Percentiles rank a stretch among this genome's conserved stretches.
phyloP scores from a whole-genome alignment of 208 protist species.

The Trypanosoma vivax region DNA sequence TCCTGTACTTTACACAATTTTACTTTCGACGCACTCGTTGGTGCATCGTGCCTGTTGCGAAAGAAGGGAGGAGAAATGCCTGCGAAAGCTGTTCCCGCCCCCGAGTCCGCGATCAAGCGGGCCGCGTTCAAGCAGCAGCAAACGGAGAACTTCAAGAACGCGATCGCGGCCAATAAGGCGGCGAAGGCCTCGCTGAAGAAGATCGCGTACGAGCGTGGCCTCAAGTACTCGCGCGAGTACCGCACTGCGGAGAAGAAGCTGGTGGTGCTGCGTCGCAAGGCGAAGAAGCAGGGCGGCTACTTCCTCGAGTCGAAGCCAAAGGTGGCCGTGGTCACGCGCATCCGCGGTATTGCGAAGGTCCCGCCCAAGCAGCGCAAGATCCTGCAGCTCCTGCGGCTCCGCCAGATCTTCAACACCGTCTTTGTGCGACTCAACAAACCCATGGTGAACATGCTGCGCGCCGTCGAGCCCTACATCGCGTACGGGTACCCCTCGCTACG shows the following conservation, averaged over 20 bases:
- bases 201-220: slow-evolving; percentile 56
- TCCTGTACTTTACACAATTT: no score
- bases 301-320: slow-evolving; percentile 98
- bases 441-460: slow-evolving; percentile 98
- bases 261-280: slow-evolving; percentile 83
- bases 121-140: slow-evolving; percentile 88
- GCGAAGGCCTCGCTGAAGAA: slow-evolving; percentile 68
- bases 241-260: slow-evolving; percentile 77
- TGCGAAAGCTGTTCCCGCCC: slow-evolving; percentile 64
- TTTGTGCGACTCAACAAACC: slow-evolving; percentile 99
- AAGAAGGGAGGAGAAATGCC: slow-evolving; percentile 33
- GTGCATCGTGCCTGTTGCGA: background rate
- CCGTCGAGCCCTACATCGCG: slow-evolving; percentile 98
- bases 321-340: slow-evolving; percentile 98
- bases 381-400: slow-evolving; percentile 97
- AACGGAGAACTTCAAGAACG: slow-evolving; percentile 87
- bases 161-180: slow-evolving; percentile 60
- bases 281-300: slow-evolving; percentile 92
- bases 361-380: slow-evolving; percentile 98
- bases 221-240: slow-evolving; percentile 97
- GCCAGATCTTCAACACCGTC: slow-evolving; percentile 99
- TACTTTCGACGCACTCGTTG: background rate
- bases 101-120: slow-evolving; percentile 87
- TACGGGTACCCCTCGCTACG: slow-evolving; percentile 98
- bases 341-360: slow-evolving; percentile 99